These are phyloP conservation scores for Globisporangium iwayamae DNA, from an alignment of 352 stramenopile species.

Conservation along the genomic window DNA sequence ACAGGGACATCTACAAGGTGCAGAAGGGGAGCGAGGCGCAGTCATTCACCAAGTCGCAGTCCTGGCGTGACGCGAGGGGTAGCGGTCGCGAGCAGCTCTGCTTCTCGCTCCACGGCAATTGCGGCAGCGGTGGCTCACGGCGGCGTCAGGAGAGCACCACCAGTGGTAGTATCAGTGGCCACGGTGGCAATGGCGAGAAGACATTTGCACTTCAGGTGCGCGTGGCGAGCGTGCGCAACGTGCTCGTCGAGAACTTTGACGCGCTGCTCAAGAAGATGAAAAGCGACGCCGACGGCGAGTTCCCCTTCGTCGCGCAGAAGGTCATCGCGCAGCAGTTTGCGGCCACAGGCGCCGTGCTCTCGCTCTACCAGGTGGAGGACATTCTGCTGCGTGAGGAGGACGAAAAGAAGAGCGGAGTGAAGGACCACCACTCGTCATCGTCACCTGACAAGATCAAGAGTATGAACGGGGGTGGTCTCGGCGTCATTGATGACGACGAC, in stretches of 20 bases:
- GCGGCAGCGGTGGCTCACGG: background rate
- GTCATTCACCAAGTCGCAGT: constrained; percentile 51
- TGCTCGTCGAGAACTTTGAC: constrained; percentile 46
- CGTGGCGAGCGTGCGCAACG: constrained; percentile 40
- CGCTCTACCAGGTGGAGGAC: constrained; percentile 40
- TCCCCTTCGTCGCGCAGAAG: constrained; percentile 37
- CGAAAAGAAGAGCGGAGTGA: constrained; percentile 21
- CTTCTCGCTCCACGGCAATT: constrained; percentile 39
- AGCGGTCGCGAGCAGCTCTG: constrained; percentile 43
- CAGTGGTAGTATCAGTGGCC: background rate
- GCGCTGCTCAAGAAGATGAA: constrained; percentile 38
- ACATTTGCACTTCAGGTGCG: constrained; percentile 50
- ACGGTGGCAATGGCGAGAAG: constrained; percentile 24
- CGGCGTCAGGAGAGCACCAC: background rate
- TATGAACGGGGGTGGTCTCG: background rate
- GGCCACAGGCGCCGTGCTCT: constrained; percentile 33
- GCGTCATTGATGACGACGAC: constrained; percentile 12
- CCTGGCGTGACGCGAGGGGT: constrained; percentile 38
- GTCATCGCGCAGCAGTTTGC: constrained; percentile 46
- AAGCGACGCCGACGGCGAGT: constrained; percentile 48
- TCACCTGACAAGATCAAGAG: constrained; percentile 5
- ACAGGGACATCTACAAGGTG: constrained; percentile 40
- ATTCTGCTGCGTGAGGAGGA: constrained; percentile 44
- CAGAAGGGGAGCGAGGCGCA: constrained; percentile 39
- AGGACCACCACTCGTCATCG: constrained; percentile 6